A percentile compares a stretch with the other conserved stretches of the same genome.
Conservation (phyloP, 805 yeast genomes). For the Nakazawaea ernobii region DNA sequence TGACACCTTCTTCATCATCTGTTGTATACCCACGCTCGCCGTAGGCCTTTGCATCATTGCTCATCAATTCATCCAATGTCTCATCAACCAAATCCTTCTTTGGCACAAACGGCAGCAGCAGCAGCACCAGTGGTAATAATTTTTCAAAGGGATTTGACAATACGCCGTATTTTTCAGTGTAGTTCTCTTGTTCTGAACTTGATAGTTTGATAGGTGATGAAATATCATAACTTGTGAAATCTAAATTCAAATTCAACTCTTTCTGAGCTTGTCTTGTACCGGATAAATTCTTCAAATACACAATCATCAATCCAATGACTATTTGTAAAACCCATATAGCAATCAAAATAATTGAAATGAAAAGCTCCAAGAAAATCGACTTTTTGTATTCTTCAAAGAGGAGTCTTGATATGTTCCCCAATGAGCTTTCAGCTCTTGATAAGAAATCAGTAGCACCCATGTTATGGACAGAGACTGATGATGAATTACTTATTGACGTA, state of each 20-base stretch:
- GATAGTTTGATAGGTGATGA: neutral
- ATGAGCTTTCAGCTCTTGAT: conserved; percentile 17
- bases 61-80: neutral
- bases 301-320: conserved; percentile 26
- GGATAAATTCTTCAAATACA: neutral
- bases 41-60: neutral
- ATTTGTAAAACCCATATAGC: conserved; percentile 44
- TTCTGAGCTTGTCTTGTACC: no score
- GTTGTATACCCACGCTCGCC: neutral
- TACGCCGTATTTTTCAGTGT: neutral
- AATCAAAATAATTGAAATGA: conserved; percentile 37
- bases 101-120: neutral
- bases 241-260: no score
- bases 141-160: neutral
- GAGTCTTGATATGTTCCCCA: conserved; percentile 19
- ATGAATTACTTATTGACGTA: no score
- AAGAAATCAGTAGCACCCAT: conserved; percentile 9
- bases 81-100: neutral
- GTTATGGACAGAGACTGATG: no score
- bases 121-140: no score
- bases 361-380: conserved; percentile 38
- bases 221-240: no score
- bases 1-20: neutral
- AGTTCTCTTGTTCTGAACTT: neutral
- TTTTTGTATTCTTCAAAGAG: conserved; percentile 28